Conservation (phyloP, 352 stramenopile species). For the Globisporangium splendens region DNA sequence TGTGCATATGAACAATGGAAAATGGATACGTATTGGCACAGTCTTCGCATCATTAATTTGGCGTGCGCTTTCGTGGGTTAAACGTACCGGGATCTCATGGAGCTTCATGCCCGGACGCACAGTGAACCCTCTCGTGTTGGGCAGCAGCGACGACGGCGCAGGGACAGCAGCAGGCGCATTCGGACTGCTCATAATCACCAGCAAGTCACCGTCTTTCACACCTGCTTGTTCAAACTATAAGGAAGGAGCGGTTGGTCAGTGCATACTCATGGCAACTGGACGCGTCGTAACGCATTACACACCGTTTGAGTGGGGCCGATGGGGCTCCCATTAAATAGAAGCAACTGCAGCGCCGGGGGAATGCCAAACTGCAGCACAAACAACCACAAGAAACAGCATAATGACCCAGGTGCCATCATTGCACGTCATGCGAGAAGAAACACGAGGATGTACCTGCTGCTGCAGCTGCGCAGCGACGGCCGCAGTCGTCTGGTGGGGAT, state of each 20-base stretch:
- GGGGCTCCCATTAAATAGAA: constrained; percentile 61
- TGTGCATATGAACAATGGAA: background rate
- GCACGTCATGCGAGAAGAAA: too few species aligned
- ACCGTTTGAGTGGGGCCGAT: constrained; percentile 57
- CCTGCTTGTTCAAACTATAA: constrained; percentile 67
- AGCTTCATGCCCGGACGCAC: constrained; percentile 70
- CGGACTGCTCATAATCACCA: constrained; percentile 57
- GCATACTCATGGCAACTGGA: background rate
- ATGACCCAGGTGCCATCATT: too few species aligned
- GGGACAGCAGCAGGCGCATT: constrained; percentile 14
- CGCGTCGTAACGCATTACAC: background rate
- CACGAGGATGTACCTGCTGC: constrained; percentile 32
- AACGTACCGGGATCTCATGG: constrained; percentile 69
- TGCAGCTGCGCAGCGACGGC: constrained; percentile 44
- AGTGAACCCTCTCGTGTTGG: constrained; percentile 18
- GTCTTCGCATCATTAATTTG: too few species aligned
- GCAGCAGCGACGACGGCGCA: constrained; percentile 12
- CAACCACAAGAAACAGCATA: background rate
- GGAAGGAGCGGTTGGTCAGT: background rate
- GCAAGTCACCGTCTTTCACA: constrained; percentile 66
- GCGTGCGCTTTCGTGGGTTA: too few species aligned
- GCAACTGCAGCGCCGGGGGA: constrained; percentile 39
- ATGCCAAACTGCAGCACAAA: constrained; percentile 58
- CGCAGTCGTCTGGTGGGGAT: constrained; percentile 42
- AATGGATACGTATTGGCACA: too few species aligned